Base-by-base conservation (phyloP, 257 asterid genomes). In the Solanum raphanifolium region DNA sequence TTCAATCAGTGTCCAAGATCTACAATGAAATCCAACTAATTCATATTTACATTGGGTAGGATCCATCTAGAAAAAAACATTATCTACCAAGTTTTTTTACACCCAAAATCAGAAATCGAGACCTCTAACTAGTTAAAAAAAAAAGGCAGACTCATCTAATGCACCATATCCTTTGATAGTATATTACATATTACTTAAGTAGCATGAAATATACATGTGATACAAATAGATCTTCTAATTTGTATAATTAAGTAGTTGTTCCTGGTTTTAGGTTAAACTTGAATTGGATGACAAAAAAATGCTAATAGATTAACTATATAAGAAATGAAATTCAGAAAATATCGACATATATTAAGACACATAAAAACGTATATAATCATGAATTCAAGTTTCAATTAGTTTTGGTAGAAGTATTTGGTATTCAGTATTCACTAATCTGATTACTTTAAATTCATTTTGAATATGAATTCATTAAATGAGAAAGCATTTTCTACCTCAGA, bases 401-500 rank as follows among this genome's bases (percentile, higher is more conserved):
- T 48, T 48, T 0, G 58, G 21, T 48, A 15, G 3, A 48, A 48
- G 21, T 48, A 48, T 48, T 5, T 0, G 4, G 48, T 41, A 41
- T 41, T 48, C 21, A 4, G 1, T 29, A 68, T 29, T 69, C 4
- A 66, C 23, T 68, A 68, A 5, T 34, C 0, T n/a, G 9, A 71
- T 71, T 16, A 71, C 9, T 31, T 71, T 15, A 71, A 31, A 71
- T 71, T 15, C 38, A 29, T 13, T 3, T 27, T 3, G 9, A 68
- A 27, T 1, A 66, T 5, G 0, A 66, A 66, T 16, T 27, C 3
- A 27, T 27, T 68, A 27, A 68, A 68, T 68, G 4, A 27, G 21
- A 12, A 13, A 5, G 1, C 21, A 12, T 16, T 25, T 32, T 1
- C 35, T 25, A 66, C 1, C 5, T 1, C 15, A 0, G 7, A 11